These are phyloP conservation scores for Parachaetomium inaequale DNA, from an alignment of 495 filamentous ascomycete genomes.

Conservation along the genomic window DNA sequence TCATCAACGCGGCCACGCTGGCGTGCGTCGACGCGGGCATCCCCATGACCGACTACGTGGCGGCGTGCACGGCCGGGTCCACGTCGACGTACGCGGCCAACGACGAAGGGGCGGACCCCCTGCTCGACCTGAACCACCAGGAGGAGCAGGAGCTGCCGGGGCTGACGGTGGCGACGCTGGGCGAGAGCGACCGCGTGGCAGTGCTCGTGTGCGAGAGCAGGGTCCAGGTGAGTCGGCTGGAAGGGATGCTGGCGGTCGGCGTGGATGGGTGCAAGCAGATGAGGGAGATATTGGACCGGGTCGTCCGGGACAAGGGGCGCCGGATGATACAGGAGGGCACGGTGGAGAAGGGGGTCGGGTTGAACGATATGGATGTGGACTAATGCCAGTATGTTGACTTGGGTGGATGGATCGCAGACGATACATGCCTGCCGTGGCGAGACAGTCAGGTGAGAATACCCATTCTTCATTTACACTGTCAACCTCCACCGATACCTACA, in stretches of 20 bases:
- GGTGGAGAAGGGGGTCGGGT: conserved; percentile 39
- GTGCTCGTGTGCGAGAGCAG: conserved; percentile 81
- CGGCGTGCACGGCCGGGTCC: conserved; percentile 81
- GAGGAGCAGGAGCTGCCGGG: conserved; percentile 91
- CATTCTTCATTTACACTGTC: not conserved
- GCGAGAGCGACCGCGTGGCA: conserved; percentile 65
- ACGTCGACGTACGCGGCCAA: conserved; percentile 61
- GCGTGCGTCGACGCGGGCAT: conserved; percentile 92
- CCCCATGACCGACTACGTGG: conserved; percentile 86
- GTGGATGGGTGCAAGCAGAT: conserved; percentile 90
- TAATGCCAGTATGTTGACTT: conserved; percentile 10
- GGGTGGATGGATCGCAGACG: not conserved
- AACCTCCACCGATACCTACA: not conserved
- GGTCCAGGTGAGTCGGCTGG: conserved; percentile 70
- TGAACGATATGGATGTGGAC: conserved; percentile 46
- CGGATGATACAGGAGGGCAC: conserved; percentile 60
- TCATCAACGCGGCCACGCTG: conserved; percentile 87
- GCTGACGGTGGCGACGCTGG: conserved; percentile 78
- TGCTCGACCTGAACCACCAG: conserved; percentile 79
- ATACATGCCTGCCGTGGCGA: not conserved
- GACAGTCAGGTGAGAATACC: conserved; percentile 7
- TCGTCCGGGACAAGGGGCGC: conserved; percentile 63
- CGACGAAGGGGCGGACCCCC: conserved; percentile 71
- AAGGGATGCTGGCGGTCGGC: conserved; percentile 87
- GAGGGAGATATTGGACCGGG: conserved; percentile 66